Base-by-base conservation (phyloP, 495 filamentous ascomycete species). In the Aspergillus bertholletiae region DNA sequence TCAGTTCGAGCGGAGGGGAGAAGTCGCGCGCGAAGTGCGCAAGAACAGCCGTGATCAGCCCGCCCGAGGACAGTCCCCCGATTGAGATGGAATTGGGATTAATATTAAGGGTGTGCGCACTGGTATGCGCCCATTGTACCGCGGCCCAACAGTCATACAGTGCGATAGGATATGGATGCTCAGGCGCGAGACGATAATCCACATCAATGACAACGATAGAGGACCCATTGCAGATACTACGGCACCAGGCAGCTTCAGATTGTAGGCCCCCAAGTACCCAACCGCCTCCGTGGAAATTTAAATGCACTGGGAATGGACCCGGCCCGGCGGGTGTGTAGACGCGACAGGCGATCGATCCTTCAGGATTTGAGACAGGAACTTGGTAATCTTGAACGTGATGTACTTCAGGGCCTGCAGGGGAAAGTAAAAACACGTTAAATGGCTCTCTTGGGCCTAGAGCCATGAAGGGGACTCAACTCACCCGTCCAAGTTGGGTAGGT, bases 31-130 rank as follows among this genome's bases (percentile, higher is more conserved):
- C 75, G 46, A 78, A 68, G 54, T 78, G 77, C 8, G 74, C 69
- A 43, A 78, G 49, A 0, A 78, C 67, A 18, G 75, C 49, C 18
- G 65, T 61, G 48, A 76, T 77, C 48, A 70, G 63, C 0, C 64
- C 74, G 7, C 77, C 77, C 0, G 77, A 74, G 0, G 77, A 80
- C 7, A 80, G 62, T 2, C 77, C 77, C 18, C 77, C 77, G 21
- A 79, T 66, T 3, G 77, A 79, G 17, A 78, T 50, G 2, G 70
- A 73, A 18, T 73, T 68, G 17, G 84, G 80, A 49, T 89, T 77
- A 34, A 77, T 62, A 30, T 67, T 64, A 30, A 79, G 59, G 22
- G 46, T 32, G 0, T 54, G 50, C 2, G 69, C 61, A 34, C 69
- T 58, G 18, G 54, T 40, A 28, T 72, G 66, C 1, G 65, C 62